These are phyloP conservation scores for Tetracladium setigerum DNA, from an alignment of 495 filamentous ascomycete species.

Conservation along the genomic window DNA sequence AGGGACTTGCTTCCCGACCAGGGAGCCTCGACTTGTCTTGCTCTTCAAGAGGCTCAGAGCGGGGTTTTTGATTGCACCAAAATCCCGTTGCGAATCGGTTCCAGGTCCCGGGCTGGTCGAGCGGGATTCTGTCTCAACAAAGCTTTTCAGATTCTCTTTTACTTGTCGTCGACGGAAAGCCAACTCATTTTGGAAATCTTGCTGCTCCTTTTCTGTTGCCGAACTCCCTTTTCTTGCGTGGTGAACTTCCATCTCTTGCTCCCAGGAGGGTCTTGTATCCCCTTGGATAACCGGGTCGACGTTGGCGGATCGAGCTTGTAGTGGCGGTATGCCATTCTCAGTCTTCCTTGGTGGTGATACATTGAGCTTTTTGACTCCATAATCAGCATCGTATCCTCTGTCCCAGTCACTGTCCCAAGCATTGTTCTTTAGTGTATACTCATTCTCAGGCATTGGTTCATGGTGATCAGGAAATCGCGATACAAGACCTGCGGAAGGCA, in stretches of 20 bases:
- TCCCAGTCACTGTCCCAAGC: slow-evolving; percentile 48
- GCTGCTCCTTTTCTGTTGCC: slow-evolving; percentile 56
- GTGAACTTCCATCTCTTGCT: slow-evolving; percentile 28
- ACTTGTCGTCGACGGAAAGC: slow-evolving; percentile 69
- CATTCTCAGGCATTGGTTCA: slow-evolving; percentile 17
- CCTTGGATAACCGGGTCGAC: slow-evolving; percentile 10
- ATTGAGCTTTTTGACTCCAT: not conserved
- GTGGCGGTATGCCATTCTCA: too few species aligned
- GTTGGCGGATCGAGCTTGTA: slow-evolving; percentile 26
- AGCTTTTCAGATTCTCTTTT: slow-evolving; percentile 71
- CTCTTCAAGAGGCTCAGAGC: slow-evolving; percentile 61
- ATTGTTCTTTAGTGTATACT: slow-evolving; percentile 32
- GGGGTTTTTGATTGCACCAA: slow-evolving; percentile 30
- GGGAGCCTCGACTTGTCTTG: slow-evolving; percentile 56
- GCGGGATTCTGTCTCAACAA: slow-evolving; percentile 58
- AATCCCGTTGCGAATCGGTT: slow-evolving; percentile 28
- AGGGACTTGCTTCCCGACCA: slow-evolving; percentile 36
- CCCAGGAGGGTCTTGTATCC: slow-evolving; percentile 20
- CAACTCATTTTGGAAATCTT: slow-evolving; percentile 76
- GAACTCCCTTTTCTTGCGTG: slow-evolving; percentile 43
- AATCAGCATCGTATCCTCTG: slow-evolving; percentile 16
- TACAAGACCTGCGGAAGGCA: slow-evolving; percentile 33
- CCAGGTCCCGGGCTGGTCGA: slow-evolving; percentile 41
- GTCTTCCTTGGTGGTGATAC: not conserved
- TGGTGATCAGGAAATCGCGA: slow-evolving; percentile 32